phyloP scores from a whole-genome alignment of 345 rosid genomes.

The Punica granatum region DNA sequence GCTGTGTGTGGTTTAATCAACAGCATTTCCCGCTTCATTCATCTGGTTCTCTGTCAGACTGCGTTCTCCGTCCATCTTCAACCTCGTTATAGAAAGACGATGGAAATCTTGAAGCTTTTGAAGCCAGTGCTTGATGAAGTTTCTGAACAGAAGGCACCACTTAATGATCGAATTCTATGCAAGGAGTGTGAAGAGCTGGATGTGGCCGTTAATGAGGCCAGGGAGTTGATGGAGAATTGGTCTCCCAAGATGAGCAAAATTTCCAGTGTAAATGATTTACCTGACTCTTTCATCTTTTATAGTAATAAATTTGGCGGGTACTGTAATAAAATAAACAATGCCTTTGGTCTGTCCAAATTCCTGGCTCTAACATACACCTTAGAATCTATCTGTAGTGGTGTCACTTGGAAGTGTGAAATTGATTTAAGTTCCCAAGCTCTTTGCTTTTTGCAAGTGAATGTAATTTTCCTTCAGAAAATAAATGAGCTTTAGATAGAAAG shows the following conservation, averaged over 20 bases:
- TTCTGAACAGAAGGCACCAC: conserved; percentile 47
- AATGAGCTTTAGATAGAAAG: not conserved
- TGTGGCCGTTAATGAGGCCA: conserved; percentile 56
- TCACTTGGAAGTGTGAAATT: not conserved
- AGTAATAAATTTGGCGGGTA: not conserved
- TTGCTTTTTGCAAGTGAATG: not conserved
- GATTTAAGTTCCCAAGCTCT: not conserved
- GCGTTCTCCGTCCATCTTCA: conserved; percentile 42
- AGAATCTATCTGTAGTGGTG: not conserved
- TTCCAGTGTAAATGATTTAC: conserved; percentile 44
- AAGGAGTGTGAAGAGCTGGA: conserved; percentile 74
- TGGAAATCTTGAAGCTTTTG: conserved; percentile 54
- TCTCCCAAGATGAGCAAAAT: conserved; percentile 70
- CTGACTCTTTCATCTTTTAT: not conserved
- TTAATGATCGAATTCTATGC: conserved; percentile 41
- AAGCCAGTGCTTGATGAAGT: conserved; percentile 73
- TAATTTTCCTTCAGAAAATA: not conserved
- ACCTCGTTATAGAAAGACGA: conserved; percentile 47
- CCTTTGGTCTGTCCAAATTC: not conserved
- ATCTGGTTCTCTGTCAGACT: conserved; percentile 73
- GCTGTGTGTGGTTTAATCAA: conserved; percentile 61
- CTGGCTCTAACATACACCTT: not conserved
- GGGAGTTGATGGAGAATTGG: conserved; percentile 77
- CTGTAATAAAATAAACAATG: not conserved
- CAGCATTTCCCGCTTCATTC: conserved; percentile 80